Evolutionary conservation across 2,329 filamentous ascomycete species (phyloP).

Genomic region (Cephalotrichum gorgonifer): DNA sequence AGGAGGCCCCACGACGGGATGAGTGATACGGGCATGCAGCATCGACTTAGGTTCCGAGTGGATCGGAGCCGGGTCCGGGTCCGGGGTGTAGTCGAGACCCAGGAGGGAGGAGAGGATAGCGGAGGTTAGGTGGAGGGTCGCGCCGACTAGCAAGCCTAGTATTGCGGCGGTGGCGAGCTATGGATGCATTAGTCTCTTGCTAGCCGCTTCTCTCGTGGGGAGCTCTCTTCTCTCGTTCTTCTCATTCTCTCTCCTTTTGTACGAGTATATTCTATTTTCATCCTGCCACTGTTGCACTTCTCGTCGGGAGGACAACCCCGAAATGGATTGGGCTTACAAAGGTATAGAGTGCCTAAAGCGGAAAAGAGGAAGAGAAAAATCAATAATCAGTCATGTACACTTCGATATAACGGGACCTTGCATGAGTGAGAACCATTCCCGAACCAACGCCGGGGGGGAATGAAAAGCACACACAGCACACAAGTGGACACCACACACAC

Average conservation of each 20-base stretch:
- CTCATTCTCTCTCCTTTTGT: too few species aligned
- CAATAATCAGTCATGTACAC: neutral
- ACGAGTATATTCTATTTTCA: too few species aligned
- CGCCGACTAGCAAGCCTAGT: neutral
- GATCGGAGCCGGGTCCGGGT: neutral
- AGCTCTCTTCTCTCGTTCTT: neutral
- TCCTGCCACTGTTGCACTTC: too few species aligned
- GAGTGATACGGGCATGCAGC: neutral
- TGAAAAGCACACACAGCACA: neutral
- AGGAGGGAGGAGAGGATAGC: neutral
- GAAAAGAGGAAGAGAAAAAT: too few species aligned
- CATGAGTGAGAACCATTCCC: neutral
- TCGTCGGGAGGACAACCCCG: too few species aligned
- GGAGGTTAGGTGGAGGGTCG: neutral
- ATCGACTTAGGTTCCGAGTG: neutral
- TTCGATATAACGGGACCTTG: neutral
- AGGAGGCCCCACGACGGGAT: neutral
- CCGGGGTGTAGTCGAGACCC: neutral
- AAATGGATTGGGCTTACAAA: slow-evolving; percentile 2
- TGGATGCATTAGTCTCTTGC: neutral
- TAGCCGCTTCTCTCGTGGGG: too few species aligned
- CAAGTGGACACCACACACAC: neutral
- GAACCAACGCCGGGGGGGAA: too few species aligned
- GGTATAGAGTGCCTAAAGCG: neutral
- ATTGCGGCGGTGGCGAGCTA: neutral